Base-by-base conservation (phyloP, 805 yeast species). In the Candida endomychidarum region DNA sequence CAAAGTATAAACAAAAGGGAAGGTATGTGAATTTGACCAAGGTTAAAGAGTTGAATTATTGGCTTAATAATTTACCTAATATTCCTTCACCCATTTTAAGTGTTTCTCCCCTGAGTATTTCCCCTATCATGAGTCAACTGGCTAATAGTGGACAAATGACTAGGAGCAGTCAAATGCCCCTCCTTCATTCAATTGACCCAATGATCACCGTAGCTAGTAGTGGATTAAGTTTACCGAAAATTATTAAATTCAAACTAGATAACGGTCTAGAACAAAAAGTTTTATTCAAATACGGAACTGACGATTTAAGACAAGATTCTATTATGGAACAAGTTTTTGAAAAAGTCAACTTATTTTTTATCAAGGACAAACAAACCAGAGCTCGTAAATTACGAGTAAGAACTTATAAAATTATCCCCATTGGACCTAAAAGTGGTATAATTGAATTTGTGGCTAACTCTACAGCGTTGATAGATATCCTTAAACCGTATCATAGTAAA, bases 311-410 rank as follows among this genome's bases (percentile, higher is more conserved):
- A 37, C 99, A 95, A 61, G 99, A 93, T 63, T 86, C 96, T 0
- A 87, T 93, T 41, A 95, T 93, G 99, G 95, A 91, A 58, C 98
- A 93, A 57, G 98, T 91, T 1, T 93, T 95, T 59, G 83, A 75
- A 15, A 86, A 89, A 52, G 96, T 89, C 11, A 89, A 90, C 53
- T 61, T 68, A 10, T 74, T 88, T 25, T 71, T 91, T 40, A 58
- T 50, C 8, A 65, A 65, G 17, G 80, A 86, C 52, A 70, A 71
- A 38, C 77, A 75, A 22, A 71, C 91, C 0, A 58, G 80, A 18
- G 71, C 64, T 37, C 59, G 90, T n/a, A 60, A 67, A 2, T 63
- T 91, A 42, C 67, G 75, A 3, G 75, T 93, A 1, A 64, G 96
- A 35, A 89, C 97, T 0, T 93, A 93, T 61, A 83, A 83, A 38